Evolutionary conservation across 345 rosid species (phyloP).

Genomic region (Citrus cavaleriei): DNA sequence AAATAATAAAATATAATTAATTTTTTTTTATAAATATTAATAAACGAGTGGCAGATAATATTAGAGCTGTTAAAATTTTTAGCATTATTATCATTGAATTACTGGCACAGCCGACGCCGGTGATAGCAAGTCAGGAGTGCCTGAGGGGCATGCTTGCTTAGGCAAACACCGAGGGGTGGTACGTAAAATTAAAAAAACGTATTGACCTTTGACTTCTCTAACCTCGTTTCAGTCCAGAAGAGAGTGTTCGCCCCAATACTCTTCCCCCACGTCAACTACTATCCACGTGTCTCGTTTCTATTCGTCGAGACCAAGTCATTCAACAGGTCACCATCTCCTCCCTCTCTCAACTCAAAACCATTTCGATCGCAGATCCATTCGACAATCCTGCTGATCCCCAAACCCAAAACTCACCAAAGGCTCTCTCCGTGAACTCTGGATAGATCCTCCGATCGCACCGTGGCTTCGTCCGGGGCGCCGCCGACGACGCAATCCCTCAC

Average conservation of each 20-base stretch:
- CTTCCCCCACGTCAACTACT: not conserved
- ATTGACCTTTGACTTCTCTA: not conserved
- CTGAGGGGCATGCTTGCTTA: no score
- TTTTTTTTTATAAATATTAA: no score
- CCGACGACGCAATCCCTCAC: constrained; percentile 39
- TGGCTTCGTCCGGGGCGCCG: constrained; percentile 76
- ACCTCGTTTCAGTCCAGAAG: not conserved
- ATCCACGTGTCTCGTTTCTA: not conserved
- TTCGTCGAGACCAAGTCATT: not conserved
- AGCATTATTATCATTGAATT: no score
- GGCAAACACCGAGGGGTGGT: no score
- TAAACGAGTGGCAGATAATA: no score
- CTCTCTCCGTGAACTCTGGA: not conserved
- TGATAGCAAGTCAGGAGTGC: no score
- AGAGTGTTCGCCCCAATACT: not conserved
- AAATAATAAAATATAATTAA: no score
- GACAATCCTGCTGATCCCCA: not conserved
- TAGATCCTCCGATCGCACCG: constrained; percentile 38
- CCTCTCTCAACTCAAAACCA: not conserved
- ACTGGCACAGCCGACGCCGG: no score
- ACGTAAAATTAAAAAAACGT: no score
- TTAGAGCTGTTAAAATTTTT: no score
- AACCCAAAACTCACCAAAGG: not conserved
- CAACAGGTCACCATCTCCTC: not conserved
- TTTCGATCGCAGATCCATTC: not conserved